Evolutionary conservation across 352 stramenopile genomes (phyloP), one percentile per base, ranked within the genome.

Genomic region (Pythium monospermum): DNA sequence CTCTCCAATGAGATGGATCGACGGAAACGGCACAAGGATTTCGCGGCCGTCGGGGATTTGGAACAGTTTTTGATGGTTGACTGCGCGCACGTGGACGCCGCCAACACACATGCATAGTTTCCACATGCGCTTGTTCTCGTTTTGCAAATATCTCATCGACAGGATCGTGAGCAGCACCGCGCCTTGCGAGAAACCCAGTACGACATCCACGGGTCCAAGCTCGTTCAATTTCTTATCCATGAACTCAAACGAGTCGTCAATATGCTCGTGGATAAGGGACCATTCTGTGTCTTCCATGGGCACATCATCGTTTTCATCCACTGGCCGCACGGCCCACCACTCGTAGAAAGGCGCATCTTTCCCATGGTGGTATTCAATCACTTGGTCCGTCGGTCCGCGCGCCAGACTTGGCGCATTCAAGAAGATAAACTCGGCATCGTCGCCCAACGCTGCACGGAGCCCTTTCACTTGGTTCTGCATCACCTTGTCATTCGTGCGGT

Each of bases 121-220:
- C 72, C 72, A 83, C 56, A 55, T 58, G 12, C 33, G 49, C 40
- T 51, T 23, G n/a, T 55, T 61, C 41, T 64, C 51, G 32, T 69
- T 65, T 46, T 69, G 63, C 25, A 76, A 53, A 41, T 84, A 85
- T 36, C 54, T 67, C 71, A 86, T 86, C 31, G 75, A 71, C 15
- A 91, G 39, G 10, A 76, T 57, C 27, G 75, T 87, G 6, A 87
- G 48, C 58, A 88, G 73, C 21, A 80, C 69, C 2, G 75, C 71
- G 32, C 84, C 84, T 46, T 94, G 84, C 3, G 77, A 91, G 41
- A 94, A 94, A 13, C 79, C 80, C 7, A 91, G 36, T 16, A 85
- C 74, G 44, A 89, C 58, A 45, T 94, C 83, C 30, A 88, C 85
- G 7, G 83, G 76, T 12, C 81, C 83, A 16, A 90, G 50, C 28